phyloP scores from a whole-genome alignment of 495 filamentous ascomycete species.

The Pseudomonodictys pantanalensis region DNA sequence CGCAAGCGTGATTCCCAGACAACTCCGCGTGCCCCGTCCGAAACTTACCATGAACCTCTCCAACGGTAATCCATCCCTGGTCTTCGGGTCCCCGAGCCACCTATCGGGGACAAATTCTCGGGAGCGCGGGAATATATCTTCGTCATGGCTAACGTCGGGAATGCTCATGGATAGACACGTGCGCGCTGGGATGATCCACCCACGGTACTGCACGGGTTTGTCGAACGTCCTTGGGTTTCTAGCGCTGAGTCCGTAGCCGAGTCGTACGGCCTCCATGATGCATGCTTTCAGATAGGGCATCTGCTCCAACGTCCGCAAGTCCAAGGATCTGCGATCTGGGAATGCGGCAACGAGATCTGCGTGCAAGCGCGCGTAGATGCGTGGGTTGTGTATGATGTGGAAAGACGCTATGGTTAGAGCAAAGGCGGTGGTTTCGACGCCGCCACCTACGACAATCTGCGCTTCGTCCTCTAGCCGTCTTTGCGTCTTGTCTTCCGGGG shows the following conservation, averaged over 20 bases:
- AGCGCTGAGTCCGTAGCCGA: constrained; percentile 12
- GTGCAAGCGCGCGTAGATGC: constrained; percentile 16
- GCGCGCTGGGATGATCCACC: constrained; percentile 21
- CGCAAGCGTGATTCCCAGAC: constrained; percentile 33
- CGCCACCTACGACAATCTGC: constrained; percentile 36
- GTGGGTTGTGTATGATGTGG: constrained; percentile 37
- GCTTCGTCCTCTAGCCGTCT: constrained; percentile 40
- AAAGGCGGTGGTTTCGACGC: constrained; percentile 42
- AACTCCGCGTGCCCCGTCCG: constrained; percentile 26
- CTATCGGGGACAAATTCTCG: constrained; percentile 25
- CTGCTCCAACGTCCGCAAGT: constrained; percentile 37
- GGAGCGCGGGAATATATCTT: constrained; percentile 22
- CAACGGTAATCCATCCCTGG: constrained; percentile 11
- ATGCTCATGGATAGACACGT: constrained; percentile 24
- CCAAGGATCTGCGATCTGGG: constrained; percentile 27
- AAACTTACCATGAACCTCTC: constrained; percentile 32
- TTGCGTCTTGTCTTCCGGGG: constrained; percentile 25
- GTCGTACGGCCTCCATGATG: constrained; percentile 13
- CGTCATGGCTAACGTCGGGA: constrained; percentile 19
- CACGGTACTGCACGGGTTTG: not conserved
- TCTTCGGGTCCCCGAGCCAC: constrained; percentile 28
- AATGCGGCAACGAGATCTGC: constrained; percentile 20
- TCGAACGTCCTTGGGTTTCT: constrained; percentile 20
- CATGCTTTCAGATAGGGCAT: constrained; percentile 39
- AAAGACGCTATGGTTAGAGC: constrained; percentile 36